Base-by-base conservation (phyloP, 768 basidiomycete genomes). In the Pleurotus platypus region DNA sequence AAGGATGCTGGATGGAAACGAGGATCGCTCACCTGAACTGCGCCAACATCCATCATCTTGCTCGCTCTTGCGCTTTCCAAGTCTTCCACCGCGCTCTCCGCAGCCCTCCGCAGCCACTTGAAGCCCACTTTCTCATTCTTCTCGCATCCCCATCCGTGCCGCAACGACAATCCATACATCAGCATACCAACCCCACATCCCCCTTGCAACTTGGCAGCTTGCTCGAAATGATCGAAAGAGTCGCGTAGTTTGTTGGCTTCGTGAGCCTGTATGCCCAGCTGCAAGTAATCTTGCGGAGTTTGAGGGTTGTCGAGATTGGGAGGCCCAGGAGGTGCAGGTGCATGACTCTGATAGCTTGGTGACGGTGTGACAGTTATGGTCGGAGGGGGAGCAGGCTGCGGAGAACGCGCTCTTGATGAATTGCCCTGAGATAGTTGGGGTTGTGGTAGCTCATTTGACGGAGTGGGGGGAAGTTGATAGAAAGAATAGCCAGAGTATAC, bases 161-260 rank as follows among this genome's bases (percentile, higher is more conserved):
- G 76, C 64, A 94, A 72, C 27, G 91, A 77, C 42, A 96, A 73
- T 0, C 93, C 94, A 81, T 89, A 94, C 90, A 96, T 92, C 58
- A 95, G 70, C 92, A 94, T 94, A 15, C 94, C 94, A 3, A 92
- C 85, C 1, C 87, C 88, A 64, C 89, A 93, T 1, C 92, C 94
- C 1, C 92, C 92, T 50, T 77, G 72, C 59, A 82, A 75, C 54
- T 76, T 89, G 9, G 91, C 91, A 46, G 86, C 84, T 70, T 79
- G 80, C 72, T 93, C 90, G 66, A 93, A 92, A 68, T 77, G 90
- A 22, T 68, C 65, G 0, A 89, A 90, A 9, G 87, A 86, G 63
- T 90, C 87, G 46, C 67, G 66, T 4, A 93, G 74, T 43, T 82
- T 77, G 66, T 91, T 86, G 27, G 84, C 82, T 69, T 92, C 87